Conservation (phyloP, 176 grass and related monocot genomes). For the Microstegium vimineum region DNA sequence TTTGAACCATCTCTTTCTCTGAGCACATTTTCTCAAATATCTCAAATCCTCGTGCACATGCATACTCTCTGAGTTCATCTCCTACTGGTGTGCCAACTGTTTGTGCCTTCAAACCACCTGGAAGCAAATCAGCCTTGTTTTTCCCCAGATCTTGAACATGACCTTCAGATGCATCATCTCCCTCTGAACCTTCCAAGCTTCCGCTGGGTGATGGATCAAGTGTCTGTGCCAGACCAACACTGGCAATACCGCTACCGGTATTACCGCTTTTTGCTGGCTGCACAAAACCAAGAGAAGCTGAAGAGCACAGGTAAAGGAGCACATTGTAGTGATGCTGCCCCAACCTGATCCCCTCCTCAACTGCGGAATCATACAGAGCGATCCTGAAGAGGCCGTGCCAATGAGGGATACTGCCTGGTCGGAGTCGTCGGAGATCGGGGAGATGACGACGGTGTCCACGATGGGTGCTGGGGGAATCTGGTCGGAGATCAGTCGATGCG, state of each 20-base stretch:
- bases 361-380: slow-evolving; percentile 42
- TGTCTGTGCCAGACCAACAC: slow-evolving; percentile 9
- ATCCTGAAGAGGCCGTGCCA: no score
- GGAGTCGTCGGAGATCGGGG: no score
- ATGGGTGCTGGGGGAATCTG: no score
- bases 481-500: no score
- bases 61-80: slow-evolving; percentile 48
- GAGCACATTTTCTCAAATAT: slow-evolving; percentile 54
- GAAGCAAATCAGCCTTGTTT: background rate
- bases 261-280: slow-evolving; percentile 59
- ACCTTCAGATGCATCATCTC: background rate
- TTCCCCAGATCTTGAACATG: background rate
- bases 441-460: no score
- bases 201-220: background rate
- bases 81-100: slow-evolving; percentile 24
- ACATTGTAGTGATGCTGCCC: slow-evolving; percentile 70
- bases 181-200: background rate
- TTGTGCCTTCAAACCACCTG: background rate
- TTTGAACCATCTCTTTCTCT: slow-evolving; percentile 40
- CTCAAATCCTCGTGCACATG: slow-evolving; percentile 45
- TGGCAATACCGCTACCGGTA: slow-evolving; percentile 11
- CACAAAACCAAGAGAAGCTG: slow-evolving; percentile 47
- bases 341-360: slow-evolving; percentile 37
- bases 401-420: no score
- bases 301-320: slow-evolving; percentile 66